A percentile compares a stretch with the other conserved stretches of the same genome.
Conservation (phyloP, 257 asterid species). For the Solanum okadae region DNA sequence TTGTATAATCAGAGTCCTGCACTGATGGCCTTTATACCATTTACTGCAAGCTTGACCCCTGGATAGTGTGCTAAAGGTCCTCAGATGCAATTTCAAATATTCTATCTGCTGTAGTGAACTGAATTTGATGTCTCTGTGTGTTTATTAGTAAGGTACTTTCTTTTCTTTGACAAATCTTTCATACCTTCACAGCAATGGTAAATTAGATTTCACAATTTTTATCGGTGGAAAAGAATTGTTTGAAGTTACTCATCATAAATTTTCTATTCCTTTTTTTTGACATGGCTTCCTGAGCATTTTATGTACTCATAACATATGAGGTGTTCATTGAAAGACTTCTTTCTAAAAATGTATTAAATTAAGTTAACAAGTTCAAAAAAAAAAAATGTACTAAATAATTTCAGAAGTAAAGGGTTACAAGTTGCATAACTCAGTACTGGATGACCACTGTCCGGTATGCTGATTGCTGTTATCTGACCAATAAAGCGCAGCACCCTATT, state of each 20-base stretch:
- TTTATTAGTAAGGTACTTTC: background rate
- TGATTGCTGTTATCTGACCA: background rate
- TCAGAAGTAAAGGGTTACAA: background rate
- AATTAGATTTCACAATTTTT: background rate
- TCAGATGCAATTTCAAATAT: background rate
- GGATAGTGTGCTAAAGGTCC: background rate
- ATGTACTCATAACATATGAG: background rate
- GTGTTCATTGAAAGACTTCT: background rate
- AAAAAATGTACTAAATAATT: background rate
- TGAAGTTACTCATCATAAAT: background rate
- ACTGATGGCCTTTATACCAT: background rate
- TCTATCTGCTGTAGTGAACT: background rate
- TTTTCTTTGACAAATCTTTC: background rate
- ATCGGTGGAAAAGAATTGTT: background rate
- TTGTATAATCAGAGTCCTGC: background rate
- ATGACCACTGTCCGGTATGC: background rate
- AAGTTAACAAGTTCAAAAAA: no score
- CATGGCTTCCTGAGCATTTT: background rate
- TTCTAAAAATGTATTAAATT: background rate
- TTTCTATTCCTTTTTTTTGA: background rate
- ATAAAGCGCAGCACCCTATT: background rate
- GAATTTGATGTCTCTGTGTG: background rate
- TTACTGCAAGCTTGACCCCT: background rate
- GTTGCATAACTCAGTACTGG: background rate
- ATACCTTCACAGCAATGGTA: background rate